Evolutionary conservation across 306 rosid genomes (phyloP).

Genomic region (Echinosophora koreensis): DNA sequence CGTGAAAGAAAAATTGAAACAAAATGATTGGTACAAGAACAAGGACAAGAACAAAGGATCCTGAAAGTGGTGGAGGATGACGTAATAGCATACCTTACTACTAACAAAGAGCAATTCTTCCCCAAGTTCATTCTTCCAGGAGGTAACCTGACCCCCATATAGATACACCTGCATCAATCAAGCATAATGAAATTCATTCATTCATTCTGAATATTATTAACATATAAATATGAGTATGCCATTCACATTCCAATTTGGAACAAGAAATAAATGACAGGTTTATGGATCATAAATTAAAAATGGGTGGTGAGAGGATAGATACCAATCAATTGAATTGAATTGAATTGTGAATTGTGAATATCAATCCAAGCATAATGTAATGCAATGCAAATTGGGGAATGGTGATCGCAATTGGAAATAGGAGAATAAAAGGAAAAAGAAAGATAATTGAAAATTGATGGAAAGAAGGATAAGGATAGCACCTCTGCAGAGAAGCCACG

Average conservation of each 20-base stretch:
- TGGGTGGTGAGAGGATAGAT: background rate
- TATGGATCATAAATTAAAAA: conserved; percentile 13
- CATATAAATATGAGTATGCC: background rate
- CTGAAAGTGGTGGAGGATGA: background rate
- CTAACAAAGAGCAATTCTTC: conserved; percentile 81
- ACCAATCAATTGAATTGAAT: background rate
- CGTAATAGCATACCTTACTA: conserved; percentile 60
- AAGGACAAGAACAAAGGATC: background rate
- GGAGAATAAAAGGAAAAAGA: too few relatives aligned
- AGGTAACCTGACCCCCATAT: conserved; percentile 79
- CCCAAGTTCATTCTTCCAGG: conserved; percentile 80
- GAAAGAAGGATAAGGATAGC: background rate
- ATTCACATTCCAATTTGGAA: conserved; percentile 1
- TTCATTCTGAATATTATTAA: background rate
- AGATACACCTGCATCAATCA: conserved; percentile 61
- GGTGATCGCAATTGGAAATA: background rate
- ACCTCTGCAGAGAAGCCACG: conserved; percentile 76
- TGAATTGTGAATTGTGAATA: background rate
- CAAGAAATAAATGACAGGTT: background rate
- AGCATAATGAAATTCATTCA: conserved; percentile 6
- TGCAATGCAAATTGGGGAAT: background rate
- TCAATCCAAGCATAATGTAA: too few relatives aligned
- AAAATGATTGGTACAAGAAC: conserved; percentile 9
- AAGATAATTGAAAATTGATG: background rate
- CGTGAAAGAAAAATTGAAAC: background rate